Percentiles rank a stretch among this genome's conserved stretches.
Conservation (phyloP, 1,284 basidiomycete genomes). For the Cystobasidium sp. region DNA sequence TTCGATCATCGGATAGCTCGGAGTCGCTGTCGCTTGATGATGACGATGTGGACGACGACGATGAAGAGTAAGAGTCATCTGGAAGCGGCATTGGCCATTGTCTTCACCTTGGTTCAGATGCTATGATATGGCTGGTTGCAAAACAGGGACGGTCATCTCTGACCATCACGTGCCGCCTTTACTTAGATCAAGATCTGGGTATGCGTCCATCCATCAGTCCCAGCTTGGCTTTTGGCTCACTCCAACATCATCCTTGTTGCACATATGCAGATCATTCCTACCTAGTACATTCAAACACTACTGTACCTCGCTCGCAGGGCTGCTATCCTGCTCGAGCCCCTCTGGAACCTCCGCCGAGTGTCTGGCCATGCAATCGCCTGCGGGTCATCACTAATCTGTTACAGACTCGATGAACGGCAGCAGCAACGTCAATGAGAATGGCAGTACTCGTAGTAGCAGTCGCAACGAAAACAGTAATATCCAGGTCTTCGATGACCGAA, state of each 20-base stretch:
- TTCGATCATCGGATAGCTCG: not conserved
- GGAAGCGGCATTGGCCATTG: slow-evolving; percentile 4
- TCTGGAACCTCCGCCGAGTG: too few relatives aligned
- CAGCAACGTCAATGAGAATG: not conserved
- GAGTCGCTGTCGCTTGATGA: not conserved
- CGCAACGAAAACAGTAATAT: slow-evolving; percentile 7
- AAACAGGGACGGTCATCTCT: not conserved
- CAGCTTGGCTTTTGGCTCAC: too few relatives aligned
- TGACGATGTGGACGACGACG: not conserved
- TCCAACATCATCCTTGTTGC: too few relatives aligned
- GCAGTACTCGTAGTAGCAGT: not conserved
- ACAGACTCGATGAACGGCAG: not conserved
- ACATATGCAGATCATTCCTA: too few relatives aligned
- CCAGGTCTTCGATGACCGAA: not conserved
- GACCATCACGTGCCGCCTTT: too few relatives aligned
- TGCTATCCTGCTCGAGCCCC: too few relatives aligned
- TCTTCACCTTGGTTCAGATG: not conserved
- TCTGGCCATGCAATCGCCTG: not conserved
- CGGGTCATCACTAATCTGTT: not conserved
- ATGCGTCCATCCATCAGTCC: too few relatives aligned
- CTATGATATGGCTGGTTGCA: not conserved
- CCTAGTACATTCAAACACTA: too few relatives aligned
- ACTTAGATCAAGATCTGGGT: too few relatives aligned
- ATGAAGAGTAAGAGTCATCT: not conserved
- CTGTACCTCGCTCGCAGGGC: too few relatives aligned